Base-by-base conservation (phyloP, 2,329 filamentous ascomycete genomes). In the Colletotrichum cuscutae region DNA sequence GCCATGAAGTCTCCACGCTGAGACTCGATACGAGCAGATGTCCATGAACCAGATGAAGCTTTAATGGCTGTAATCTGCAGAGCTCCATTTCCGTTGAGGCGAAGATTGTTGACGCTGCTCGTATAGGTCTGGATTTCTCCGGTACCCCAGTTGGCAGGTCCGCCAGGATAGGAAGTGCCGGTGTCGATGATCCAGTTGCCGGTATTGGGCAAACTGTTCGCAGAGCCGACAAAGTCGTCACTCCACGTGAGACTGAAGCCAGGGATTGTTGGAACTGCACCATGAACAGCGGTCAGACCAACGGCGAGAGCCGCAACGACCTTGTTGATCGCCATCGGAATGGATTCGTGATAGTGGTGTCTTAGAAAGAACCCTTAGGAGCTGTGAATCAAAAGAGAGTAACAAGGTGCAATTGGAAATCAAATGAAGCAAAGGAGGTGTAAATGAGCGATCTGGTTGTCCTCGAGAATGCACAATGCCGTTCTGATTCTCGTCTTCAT, bases 91-190 rank as follows among this genome's bases (percentile, higher is more conserved):
- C 88, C 88, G 61, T 83, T 87, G 61, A 87, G 79, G 68, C 88
- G 86, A 52, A 88, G 73, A 78, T 88, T 88, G 57, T 76, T 72
- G 11, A 75, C 42, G 24, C 78, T 79, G 65, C 76, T 76, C 32
- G 86, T 87, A 79, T 88, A 88, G 1, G 79, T 82, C 77, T 88
- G 80, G 15, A 84, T 79, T 77, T 89, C 86, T 69, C 82, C 81
- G 3, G 86, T 89, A 57, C 87, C 86, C 86, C 86, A 88, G 74
- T 84, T 79, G 11, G 78, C 70, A 0, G 85, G 77, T 0, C 86
- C 86, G n/a, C 83, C 84, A 3, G 84, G 80, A 75, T 88, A 89
- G 15, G 76, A 75, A 1, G 84, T 87, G 61, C 87, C 86, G 9
- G 79, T 78, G 75, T 85, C 81, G 66, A 83, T 73, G 54, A 81